Base-by-base conservation (phyloP, 164 flowering plant genomes). In the Sextonia rubra region DNA sequence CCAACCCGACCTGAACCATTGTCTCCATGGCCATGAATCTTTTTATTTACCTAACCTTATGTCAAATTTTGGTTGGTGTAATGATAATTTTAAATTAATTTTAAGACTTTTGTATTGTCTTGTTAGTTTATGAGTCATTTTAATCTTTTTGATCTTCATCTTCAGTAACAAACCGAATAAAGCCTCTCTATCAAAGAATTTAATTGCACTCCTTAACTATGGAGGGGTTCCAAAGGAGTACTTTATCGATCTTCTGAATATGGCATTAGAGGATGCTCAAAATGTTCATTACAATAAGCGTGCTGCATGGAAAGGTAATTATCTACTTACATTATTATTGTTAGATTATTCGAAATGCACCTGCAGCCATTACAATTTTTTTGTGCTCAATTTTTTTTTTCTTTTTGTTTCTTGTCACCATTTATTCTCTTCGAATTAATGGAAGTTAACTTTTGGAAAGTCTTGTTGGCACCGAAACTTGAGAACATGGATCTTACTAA, bases 221-320 rank as follows among this genome's bases (percentile, higher is more conserved):
- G 97, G 97, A 64, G 92, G 92, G 37, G 92, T 91, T 3, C 89
- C 90, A 14, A 67, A 61, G 17, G 78, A 81, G 9, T 85, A 76
- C 72, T 89, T 91, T 65, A 67, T 79, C 79, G 73, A 76, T 37
- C 73, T 88, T 65, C 71, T 89, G 52, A 48, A 1, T 32, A 82
- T 76, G 68, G 83, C 90, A n/a, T 67, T 87, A 70, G 81, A 76
- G 47, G 90, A 85, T 72, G 85, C 82, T 55, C 79, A 74, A 27
- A 73, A 80, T 56, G 58, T 69, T 75, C 82, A 73, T 64, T 70
- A 75, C 29, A 82, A 72, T 61, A 86, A 80, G 66, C 84, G 81
- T 14, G 70, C 86, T 37, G 95, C 92, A 37, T 69, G 89, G 9
- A 77, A 58, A 83, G 90, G 95, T 88, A 73, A n/a, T 67, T 73